Evolutionary conservation across 352 stramenopile genomes (phyloP).

Genomic region (Phytophthora fragariaefolia): DNA sequence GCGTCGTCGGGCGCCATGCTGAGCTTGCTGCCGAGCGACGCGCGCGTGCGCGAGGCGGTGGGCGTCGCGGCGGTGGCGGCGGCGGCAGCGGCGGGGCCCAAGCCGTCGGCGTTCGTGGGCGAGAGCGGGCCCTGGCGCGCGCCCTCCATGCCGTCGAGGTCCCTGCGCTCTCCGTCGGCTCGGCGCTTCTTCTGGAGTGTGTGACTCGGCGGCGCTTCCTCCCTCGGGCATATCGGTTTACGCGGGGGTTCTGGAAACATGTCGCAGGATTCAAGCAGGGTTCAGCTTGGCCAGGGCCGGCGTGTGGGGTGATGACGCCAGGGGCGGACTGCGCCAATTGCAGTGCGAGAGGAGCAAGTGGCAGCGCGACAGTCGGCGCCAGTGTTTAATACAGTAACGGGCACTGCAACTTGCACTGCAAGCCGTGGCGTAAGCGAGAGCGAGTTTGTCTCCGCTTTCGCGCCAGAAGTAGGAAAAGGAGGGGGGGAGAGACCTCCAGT

Average conservation of each 20-base stretch:
- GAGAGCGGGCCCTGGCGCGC: conserved; percentile 37
- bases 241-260: conserved; percentile 18
- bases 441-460: too few relatives aligned
- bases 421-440: too few relatives aligned
- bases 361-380: too few relatives aligned
- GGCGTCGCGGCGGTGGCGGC: conserved; percentile 17
- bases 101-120: conserved; percentile 35
- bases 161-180: background rate
- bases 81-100: conserved; percentile 20
- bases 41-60: conserved; percentile 29
- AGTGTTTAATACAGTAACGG: too few relatives aligned
- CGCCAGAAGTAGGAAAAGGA: too few relatives aligned
- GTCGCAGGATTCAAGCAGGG: conserved; percentile 31
- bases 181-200: conserved; percentile 18
- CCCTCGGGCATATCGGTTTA: conserved; percentile 23
- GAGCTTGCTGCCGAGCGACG: conserved; percentile 43
- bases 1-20: conserved; percentile 50
- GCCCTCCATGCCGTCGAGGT: conserved; percentile 36
- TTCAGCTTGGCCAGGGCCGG: background rate
- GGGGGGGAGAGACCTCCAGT: too few relatives aligned
- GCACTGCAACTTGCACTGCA: too few relatives aligned
- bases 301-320: too few relatives aligned
- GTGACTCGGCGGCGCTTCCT: conserved; percentile 29
- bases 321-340: background rate
- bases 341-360: too few relatives aligned